Evolutionary conservation across 345 rosid species (phyloP).

Genomic region (Arabis alpina): DNA sequence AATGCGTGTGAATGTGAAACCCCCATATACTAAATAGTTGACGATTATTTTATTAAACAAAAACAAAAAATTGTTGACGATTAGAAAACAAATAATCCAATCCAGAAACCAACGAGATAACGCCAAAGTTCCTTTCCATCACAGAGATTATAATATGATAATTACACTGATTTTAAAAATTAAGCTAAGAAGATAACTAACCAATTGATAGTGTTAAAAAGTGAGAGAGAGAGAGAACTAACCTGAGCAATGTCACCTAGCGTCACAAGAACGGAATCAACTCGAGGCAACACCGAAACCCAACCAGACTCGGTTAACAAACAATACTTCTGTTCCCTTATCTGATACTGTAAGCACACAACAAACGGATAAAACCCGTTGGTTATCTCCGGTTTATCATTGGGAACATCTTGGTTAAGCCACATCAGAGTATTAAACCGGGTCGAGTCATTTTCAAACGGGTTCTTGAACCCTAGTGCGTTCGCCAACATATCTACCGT

Average conservation of each 20-base stretch:
- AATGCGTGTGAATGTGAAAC: not conserved
- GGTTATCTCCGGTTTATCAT: constrained; percentile 45
- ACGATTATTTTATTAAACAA: too few relatives aligned
- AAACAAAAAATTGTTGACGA: too few relatives aligned
- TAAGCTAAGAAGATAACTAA: not conserved
- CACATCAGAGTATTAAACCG: constrained; percentile 59
- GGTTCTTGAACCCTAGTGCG: constrained; percentile 60
- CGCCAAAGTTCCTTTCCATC: not conserved
- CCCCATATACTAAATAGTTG: too few relatives aligned
- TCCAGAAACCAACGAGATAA: constrained; percentile 7
- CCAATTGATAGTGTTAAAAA: not conserved
- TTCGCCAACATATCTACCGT: constrained; percentile 50
- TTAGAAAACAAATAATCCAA: not conserved
- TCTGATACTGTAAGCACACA: constrained; percentile 69
- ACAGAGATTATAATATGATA: constrained; percentile 12
- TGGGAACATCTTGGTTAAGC: constrained; percentile 45
- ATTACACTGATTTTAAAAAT: not conserved
- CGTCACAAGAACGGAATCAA: constrained; percentile 68
- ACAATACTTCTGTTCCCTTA: constrained; percentile 50
- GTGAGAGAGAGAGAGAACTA: constrained; percentile 14
- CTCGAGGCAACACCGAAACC: constrained; percentile 58
- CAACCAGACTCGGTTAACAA: constrained; percentile 63
- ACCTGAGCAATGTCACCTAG: constrained; percentile 83
- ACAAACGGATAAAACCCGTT: constrained; percentile 76
- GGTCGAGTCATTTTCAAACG: constrained; percentile 52